These are phyloP conservation scores for Saussurea involucrata DNA, from an alignment of 129 eudicot genomes.

Conservation along the genomic window DNA sequence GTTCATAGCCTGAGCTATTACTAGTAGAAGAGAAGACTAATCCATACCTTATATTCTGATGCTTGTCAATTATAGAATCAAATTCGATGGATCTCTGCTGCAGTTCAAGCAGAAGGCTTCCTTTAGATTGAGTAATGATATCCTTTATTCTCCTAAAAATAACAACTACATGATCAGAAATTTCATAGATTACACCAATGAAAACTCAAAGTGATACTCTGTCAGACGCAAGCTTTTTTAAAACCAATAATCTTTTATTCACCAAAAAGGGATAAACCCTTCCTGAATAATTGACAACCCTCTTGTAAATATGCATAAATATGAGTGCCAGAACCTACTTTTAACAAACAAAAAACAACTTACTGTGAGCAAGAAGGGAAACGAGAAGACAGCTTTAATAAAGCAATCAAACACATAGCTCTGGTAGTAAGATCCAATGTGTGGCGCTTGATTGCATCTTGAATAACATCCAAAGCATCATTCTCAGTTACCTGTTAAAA, in stretches of 20 bases:
- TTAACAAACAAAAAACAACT: conserved; percentile 22
- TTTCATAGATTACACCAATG: neutral
- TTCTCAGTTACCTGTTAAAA: conserved; percentile 81
- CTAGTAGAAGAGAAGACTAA: neutral
- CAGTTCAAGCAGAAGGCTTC: conserved; percentile 90
- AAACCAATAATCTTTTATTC: neutral
- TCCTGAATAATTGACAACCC: neutral
- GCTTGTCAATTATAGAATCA: conserved; percentile 79
- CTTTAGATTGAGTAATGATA: conserved; percentile 63
- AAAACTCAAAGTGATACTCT: neutral
- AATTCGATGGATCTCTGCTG: conserved; percentile 93
- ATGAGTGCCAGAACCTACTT: neutral
- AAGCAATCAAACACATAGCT: conserved; percentile 91
- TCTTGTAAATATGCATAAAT: neutral
- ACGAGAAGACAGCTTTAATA: conserved; percentile 90
- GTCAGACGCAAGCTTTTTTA: neutral
- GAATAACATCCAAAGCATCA: conserved; percentile 86
- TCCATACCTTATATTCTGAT: conserved; percentile 75
- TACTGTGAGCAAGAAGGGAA: conserved; percentile 91
- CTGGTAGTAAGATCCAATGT: conserved; percentile 77
- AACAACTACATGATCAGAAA: conserved; percentile 1
- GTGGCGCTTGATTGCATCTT: conserved; percentile 62
- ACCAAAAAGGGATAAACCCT: neutral
- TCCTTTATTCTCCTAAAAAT: conserved; percentile 78
- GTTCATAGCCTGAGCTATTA: neutral